These are phyloP conservation scores for Truncatella angustata DNA, from an alignment of 2,329 filamentous ascomycete species.

Conservation along the genomic window DNA sequence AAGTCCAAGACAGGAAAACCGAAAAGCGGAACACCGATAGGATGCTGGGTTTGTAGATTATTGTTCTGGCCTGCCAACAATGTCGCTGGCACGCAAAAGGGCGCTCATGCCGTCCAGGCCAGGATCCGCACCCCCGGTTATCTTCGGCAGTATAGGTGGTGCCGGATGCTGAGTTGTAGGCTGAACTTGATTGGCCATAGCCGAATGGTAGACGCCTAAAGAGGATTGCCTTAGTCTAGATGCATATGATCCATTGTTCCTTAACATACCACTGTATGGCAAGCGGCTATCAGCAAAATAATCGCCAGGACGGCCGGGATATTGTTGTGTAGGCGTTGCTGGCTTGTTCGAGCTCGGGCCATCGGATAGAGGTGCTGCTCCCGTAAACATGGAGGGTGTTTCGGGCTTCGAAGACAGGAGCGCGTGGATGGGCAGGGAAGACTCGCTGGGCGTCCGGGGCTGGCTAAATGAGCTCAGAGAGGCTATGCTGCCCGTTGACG, in stretches of 20 bases:
- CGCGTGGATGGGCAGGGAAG: slow-evolving; percentile 53
- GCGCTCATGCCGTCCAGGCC: slow-evolving; percentile 58
- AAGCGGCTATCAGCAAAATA: not conserved
- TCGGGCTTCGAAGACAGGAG: slow-evolving; percentile 43
- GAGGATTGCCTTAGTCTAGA: slow-evolving; percentile 3
- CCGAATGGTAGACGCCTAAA: not conserved
- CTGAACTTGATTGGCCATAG: not conserved
- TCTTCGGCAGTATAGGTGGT: not conserved
- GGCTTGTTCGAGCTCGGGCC: not conserved
- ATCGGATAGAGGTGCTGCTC: slow-evolving; percentile 9
- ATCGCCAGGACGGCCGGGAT: slow-evolving; percentile 7
- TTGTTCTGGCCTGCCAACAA: slow-evolving; percentile 45
- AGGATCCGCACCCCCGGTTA: slow-evolving; percentile 16
- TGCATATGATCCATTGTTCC: not conserved
- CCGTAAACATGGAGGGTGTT: slow-evolving; percentile 12
- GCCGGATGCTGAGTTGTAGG: not conserved
- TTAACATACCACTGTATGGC: slow-evolving; percentile 3
- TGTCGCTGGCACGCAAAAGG: slow-evolving; percentile 56
- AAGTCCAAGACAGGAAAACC: not conserved
- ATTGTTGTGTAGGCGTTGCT: slow-evolving; percentile 1
- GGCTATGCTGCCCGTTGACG: slow-evolving; percentile 41
- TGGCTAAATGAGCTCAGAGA: slow-evolving; percentile 38
- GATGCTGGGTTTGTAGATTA: not conserved
- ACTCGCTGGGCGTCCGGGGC: slow-evolving; percentile 48
- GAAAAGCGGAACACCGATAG: not conserved